Evolutionary conservation across 2,329 filamentous ascomycete genomes (phyloP).

Genomic region (Botrytis cinerea): DNA sequence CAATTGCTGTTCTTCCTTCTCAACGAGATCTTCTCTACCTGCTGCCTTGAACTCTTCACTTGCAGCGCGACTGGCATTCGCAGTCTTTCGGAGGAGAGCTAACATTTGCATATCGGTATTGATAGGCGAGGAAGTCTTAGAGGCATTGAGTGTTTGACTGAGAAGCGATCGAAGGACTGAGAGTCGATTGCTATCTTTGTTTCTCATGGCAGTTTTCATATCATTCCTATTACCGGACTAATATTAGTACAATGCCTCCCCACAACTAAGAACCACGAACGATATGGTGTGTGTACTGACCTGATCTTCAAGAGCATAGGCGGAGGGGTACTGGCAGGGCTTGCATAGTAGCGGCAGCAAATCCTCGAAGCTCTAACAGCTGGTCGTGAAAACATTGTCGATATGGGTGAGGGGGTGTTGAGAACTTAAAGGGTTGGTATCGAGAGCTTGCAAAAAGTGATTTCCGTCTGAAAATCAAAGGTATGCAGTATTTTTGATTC

Average conservation of each 20-base stretch:
- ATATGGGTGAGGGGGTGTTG: background rate
- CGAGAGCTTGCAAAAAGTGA: background rate
- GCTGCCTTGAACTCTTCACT: conserved; percentile 64
- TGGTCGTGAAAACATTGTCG: conserved; percentile 32
- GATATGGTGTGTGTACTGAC: conserved; percentile 29
- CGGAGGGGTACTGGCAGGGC: conserved; percentile 35
- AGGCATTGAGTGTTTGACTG: conserved; percentile 71
- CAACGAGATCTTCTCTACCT: conserved; percentile 66
- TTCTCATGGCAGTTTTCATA: conserved; percentile 66
- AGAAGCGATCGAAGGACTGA: conserved; percentile 69
- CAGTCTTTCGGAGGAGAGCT: conserved; percentile 64
- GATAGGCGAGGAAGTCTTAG: conserved; percentile 71
- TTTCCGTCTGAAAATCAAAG: background rate
- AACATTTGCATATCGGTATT: conserved; percentile 70
- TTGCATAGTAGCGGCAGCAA: conserved; percentile 37
- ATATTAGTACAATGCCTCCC: background rate
- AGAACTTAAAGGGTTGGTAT: background rate
- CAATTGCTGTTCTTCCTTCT: conserved; percentile 69
- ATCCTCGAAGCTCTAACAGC: conserved; percentile 34
- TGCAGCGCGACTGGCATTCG: conserved; percentile 58
- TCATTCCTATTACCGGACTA: conserved; percentile 46
- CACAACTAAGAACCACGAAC: background rate
- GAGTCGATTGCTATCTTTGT: conserved; percentile 65
- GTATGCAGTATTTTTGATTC: background rate
- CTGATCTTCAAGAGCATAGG: conserved; percentile 44